These are phyloP conservation scores for Lactarius vividus DNA, from an alignment of 768 basidiomycete genomes.

Conservation along the genomic window DNA sequence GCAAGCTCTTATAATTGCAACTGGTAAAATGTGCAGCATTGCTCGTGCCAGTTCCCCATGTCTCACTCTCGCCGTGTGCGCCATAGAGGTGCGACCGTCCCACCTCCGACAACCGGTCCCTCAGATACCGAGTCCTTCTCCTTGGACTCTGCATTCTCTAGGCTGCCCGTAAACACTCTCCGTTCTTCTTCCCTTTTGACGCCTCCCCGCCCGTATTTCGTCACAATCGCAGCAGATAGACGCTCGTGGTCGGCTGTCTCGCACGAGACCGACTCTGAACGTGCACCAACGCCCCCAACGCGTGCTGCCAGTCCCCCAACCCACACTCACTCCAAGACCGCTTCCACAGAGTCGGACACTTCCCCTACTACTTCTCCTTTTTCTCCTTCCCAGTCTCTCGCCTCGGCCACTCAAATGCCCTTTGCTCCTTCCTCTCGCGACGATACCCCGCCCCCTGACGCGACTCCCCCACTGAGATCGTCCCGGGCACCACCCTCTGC, in stretches of 20 bases:
- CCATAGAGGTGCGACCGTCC: conserved; percentile 23
- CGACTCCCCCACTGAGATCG: conserved; percentile 7
- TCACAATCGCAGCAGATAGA: conserved; percentile 16
- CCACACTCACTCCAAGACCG: conserved; percentile 6
- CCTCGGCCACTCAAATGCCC: conserved; percentile 5
- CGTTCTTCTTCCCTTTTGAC: conserved; percentile 23
- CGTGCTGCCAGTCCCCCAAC: conserved; percentile 28
- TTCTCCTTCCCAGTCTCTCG: conserved; percentile 11
- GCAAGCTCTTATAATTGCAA: neutral
- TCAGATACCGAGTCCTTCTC: conserved; percentile 30
- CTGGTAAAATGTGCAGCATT: neutral
- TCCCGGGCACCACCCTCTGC: conserved; percentile 41
- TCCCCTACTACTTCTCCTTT: conserved; percentile 5
- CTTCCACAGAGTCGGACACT: conserved; percentile 13
- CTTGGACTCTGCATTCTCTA: conserved; percentile 13
- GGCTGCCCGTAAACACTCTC: conserved; percentile 21
- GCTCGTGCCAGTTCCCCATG: conserved; percentile 16
- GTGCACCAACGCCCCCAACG: conserved; percentile 29
- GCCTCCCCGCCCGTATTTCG: conserved; percentile 27
- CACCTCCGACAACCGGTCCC: conserved; percentile 22
- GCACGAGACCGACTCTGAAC: conserved; percentile 35
- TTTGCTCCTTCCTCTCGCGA: conserved; percentile 25
- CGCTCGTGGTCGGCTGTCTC: conserved; percentile 26
- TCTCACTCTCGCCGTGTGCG: conserved; percentile 27
- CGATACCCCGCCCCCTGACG: conserved; percentile 25